Evolutionary conservation across 495 filamentous ascomycete genomes (phyloP).

Genomic region (Neurospora hispaniola): DNA sequence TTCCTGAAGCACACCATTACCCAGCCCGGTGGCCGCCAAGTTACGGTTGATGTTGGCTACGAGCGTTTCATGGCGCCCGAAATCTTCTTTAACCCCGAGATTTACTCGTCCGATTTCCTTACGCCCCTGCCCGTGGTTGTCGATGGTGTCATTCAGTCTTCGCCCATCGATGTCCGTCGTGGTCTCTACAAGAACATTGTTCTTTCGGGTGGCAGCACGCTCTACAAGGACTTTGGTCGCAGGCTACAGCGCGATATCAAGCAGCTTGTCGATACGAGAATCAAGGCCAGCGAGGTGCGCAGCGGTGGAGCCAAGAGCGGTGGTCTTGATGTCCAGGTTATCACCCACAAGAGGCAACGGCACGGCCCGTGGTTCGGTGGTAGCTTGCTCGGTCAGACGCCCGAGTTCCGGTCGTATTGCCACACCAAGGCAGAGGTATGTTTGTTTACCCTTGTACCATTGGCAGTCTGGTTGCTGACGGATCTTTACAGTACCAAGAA

Average conservation of each 20-base stretch:
- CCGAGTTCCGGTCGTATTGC: constrained; percentile 98
- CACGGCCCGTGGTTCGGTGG: constrained; percentile 99
- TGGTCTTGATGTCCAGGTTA: constrained; percentile 90
- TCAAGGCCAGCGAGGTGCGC: constrained; percentile 59
- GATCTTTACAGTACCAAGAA: constrained; percentile 62
- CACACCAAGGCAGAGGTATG: constrained; percentile 82
- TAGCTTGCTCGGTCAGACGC: constrained; percentile 89
- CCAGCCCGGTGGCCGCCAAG: constrained; percentile 75
- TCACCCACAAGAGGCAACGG: constrained; percentile 89
- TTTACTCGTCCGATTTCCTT: constrained; percentile 95
- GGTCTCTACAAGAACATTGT: constrained; percentile 99
- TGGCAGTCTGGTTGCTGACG: constrained; percentile 8
- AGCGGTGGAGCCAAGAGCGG: constrained; percentile 88
- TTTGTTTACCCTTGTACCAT: neutral
- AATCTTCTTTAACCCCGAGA: constrained; percentile 99
- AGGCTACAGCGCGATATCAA: constrained; percentile 93
- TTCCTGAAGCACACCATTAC: constrained; percentile 82
- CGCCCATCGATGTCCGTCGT: constrained; percentile 91
- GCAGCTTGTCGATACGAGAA: constrained; percentile 68
- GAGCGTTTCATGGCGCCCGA: constrained; percentile 96
- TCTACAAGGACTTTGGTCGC: constrained; percentile 96
- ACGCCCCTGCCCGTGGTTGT: constrained; percentile 90
- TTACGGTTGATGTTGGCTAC: constrained; percentile 88
- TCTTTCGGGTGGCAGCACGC: constrained; percentile 86
- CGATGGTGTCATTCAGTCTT: constrained; percentile 92